Percentiles rank a stretch among this genome's conserved stretches.
Evolutionary conservation across 129 eudicot species (phyloP).

Genomic region (Mikania micrantha): DNA sequence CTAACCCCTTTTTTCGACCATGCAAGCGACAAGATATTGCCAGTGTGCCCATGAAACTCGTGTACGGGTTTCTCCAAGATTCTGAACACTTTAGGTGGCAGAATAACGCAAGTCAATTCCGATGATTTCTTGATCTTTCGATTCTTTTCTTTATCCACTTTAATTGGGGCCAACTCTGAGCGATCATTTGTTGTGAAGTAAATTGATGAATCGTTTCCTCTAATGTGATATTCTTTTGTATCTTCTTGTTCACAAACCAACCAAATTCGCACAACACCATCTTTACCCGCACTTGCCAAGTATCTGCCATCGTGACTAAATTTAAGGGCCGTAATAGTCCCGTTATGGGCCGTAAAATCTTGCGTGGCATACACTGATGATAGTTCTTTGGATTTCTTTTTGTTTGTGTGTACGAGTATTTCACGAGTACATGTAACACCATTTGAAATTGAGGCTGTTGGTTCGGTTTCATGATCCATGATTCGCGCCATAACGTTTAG

Average conservation of each 20-base stretch:
- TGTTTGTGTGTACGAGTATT: constrained; percentile 39
- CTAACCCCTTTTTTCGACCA: constrained; percentile 93
- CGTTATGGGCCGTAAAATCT: constrained; percentile 69
- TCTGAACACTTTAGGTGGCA: constrained; percentile 66
- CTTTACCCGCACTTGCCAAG: constrained; percentile 81
- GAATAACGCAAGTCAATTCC: constrained; percentile 58
- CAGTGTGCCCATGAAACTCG: constrained; percentile 67
- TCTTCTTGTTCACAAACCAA: constrained; percentile 51
- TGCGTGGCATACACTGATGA: constrained; percentile 63
- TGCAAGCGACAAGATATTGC: constrained; percentile 66
- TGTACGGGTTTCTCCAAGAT: constrained; percentile 62
- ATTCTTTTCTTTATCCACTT: constrained; percentile 35
- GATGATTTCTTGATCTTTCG: constrained; percentile 38
- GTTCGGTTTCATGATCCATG: constrained; percentile 22
- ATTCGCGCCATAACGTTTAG: constrained; percentile 38
- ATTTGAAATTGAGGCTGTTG: not conserved
- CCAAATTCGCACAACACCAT: constrained; percentile 78
- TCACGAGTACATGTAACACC: constrained; percentile 10
- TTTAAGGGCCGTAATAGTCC: constrained; percentile 64
- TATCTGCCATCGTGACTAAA: constrained; percentile 81
- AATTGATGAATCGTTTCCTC: constrained; percentile 41
- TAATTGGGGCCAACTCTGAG: constrained; percentile 52
- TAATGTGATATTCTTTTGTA: constrained; percentile 26
- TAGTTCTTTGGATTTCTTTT: constrained; percentile 56
- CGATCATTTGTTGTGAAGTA: constrained; percentile 52